Percentiles rank a stretch among this genome's conserved stretches.
phyloP scores from a whole-genome alignment of 2,329 filamentous ascomycete species.

The Emmonsiellopsis sp. region DNA sequence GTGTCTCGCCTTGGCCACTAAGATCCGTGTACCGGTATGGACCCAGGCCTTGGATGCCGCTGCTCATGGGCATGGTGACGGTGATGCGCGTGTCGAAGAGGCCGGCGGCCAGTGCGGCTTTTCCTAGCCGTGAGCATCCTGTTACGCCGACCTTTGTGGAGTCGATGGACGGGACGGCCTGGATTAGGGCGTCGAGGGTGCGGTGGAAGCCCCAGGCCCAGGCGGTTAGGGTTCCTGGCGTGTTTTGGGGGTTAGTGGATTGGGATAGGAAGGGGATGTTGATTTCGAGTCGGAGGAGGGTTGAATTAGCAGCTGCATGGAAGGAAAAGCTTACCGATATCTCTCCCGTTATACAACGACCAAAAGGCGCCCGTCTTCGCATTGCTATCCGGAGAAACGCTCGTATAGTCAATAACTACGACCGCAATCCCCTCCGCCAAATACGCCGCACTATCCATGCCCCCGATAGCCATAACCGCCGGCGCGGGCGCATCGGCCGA shows the following conservation, averaged over 20 bases:
- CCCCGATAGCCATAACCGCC: conserved; percentile 44
- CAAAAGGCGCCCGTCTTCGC: conserved; percentile 43
- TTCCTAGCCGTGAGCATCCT: conserved; percentile 28
- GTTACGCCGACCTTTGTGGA: conserved; percentile 25
- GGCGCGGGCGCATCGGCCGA: conserved; percentile 27
- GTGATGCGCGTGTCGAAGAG: conserved; percentile 28
- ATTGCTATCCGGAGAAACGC: conserved; percentile 42
- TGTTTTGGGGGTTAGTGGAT: background rate
- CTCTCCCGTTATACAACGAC: conserved; percentile 40
- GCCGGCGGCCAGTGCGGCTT: conserved; percentile 26
- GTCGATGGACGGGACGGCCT: conserved; percentile 30
- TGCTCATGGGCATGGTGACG: conserved; percentile 28
- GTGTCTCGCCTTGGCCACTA: conserved; percentile 32
- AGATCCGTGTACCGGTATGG: conserved; percentile 33
- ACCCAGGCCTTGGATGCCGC: conserved; percentile 26
- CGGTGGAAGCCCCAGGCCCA: conserved; percentile 33
- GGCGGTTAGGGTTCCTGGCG: conserved; percentile 23
- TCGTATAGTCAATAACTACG: conserved; percentile 42
- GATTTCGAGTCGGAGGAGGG: no score
- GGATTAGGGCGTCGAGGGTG: conserved; percentile 26
- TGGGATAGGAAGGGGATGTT: no score
- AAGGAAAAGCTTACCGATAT: conserved; percentile 22
- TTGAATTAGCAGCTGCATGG: no score
- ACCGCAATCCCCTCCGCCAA: conserved; percentile 41
- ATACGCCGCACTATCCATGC: conserved; percentile 42